Base-by-base conservation (phyloP, 257 asterid species). In the Scutellaria galericulata region DNA sequence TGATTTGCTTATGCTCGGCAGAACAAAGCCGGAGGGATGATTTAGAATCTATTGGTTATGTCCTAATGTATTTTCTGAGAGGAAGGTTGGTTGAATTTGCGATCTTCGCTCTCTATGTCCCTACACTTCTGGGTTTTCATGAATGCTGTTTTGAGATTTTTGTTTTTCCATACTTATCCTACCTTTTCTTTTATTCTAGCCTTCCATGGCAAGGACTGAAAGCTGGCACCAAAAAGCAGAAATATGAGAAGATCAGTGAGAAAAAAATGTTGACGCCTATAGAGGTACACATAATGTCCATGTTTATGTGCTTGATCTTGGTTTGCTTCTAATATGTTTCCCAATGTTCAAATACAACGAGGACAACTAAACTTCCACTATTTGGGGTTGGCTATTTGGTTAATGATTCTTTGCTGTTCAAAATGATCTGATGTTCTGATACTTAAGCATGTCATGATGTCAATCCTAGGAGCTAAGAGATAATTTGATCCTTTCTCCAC, bases 11-110 rank as follows among this genome's bases (percentile, higher is more conserved):
- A 39, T 81, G 50, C 71, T 55, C 72, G 79, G 62, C 89, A 93
- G 98, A 93, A 77, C 98, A 93, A 93, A 85, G 95, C 82, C 83
- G 98, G 80, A 87, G 98, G 86, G 97, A 93, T 76, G 98, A 93
- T 83, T 82, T 93, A 86, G 98, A 93, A 78, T 90, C 97, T 77
- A 86, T 93, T 81, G 98, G 97, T 76, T 93, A 90, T 81, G 94
- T 93, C 79, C 95, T 93, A 53, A 89, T 93, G 97, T 93, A 93
- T 83, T 93, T 93, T 77, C 88, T 93, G 76, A 87, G 98, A 84
- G 98, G 98, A 87, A 90, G 98, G 98, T 91, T 80, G 86, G 95
- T 87, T 74, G n/a, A 70, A 48, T 74, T 31, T 79, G 14, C 47
- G 52, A 73, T 31, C 37, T 31, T 31, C 37, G 2, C 37, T 4